Evolutionary conservation across 1,284 basidiomycete species (phyloP), one percentile per base, ranked within the genome.

Genomic region (Ceratobasidium papillatum): DNA sequence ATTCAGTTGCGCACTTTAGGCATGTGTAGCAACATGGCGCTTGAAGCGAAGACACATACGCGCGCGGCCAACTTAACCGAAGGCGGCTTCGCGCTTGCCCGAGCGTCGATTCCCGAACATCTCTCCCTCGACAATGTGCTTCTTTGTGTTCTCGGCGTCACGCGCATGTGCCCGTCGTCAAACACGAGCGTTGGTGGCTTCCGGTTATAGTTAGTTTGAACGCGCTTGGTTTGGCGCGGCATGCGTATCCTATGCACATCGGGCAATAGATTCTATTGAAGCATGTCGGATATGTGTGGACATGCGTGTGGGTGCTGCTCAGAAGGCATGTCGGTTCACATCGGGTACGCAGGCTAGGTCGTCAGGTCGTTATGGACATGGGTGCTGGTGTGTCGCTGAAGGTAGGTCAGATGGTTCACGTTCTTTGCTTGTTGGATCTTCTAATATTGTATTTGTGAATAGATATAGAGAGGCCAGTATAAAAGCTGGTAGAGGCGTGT

Each of bases 291-390:
- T 56, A 3, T 32, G 12, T 27, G 49, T 25, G 49, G 49, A 25
- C 7, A 27, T 56, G 19, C 36, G 52, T 54, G 66, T 58, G 41
- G 51, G 66, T 19, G 38, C 17, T 17, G 19, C 7, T 30, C 36
- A 52, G 49, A 54, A 68, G 25, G 14, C 32, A 3, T 3, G 11
- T 72, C 69, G 69, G 69, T 45, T 61, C 43, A 25, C 22, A 41
- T 72, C 69, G 69, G 54, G 56, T 72, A 72, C 22, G 58, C 36
- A 72, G 41, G 56, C 69, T 62, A 72, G 25, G 41, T 3, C 27
- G 34, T 25, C 9, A 14, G 19, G 66, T 47, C 66, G 52, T 9
- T 59, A 32, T 62, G 69, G 17, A 8, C 62, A n/a, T 17, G 19
- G 11, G 27, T 25, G 36, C 27, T 12, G 62, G 27, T 22, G n/a